Percentiles rank a stretch among this genome's conserved stretches.
Evolutionary conservation across 2,329 filamentous ascomycete species (phyloP).

Genomic region (Beauveria varroae): DNA sequence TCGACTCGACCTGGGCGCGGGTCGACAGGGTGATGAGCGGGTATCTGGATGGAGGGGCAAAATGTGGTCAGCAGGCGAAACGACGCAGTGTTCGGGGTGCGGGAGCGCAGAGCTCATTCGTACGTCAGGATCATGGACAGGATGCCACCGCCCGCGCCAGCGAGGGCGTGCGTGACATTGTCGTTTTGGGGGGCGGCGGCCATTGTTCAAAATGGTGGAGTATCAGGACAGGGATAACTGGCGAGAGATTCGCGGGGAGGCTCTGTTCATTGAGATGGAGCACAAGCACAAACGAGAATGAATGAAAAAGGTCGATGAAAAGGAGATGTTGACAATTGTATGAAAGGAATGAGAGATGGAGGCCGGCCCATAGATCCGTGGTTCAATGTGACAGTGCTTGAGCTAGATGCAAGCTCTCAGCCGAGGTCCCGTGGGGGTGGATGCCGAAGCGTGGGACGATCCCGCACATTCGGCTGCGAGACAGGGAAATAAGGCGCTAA

Average conservation of each 20-base stretch:
- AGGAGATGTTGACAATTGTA: neutral
- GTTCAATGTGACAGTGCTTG: slow-evolving; percentile 3
- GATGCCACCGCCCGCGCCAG: slow-evolving; percentile 86
- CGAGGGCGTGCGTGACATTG: slow-evolving; percentile 92
- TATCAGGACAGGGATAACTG: neutral
- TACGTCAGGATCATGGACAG: slow-evolving; percentile 94
- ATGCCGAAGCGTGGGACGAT: neutral
- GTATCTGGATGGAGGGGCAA: slow-evolving; percentile 50
- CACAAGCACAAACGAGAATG: neutral
- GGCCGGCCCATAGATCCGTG: neutral
- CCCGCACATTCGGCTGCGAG: neutral
- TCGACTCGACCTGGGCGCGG: slow-evolving; percentile 94
- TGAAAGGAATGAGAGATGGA: neutral
- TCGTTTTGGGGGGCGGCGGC: slow-evolving; percentile 72
- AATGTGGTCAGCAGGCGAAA: neutral
- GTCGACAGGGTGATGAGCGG: slow-evolving; percentile 96
- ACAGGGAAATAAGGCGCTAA: neutral
- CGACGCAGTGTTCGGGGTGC: no score
- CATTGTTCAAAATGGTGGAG: slow-evolving; percentile 18
- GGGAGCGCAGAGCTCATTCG: slow-evolving; percentile 15
- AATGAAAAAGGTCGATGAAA: neutral
- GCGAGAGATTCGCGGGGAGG: neutral
- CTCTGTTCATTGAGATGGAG: neutral
- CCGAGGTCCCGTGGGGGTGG: slow-evolving; percentile 14
- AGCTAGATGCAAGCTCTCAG: slow-evolving; percentile 8